Evolutionary conservation across 2,329 filamentous ascomycete species (phyloP).

Genomic region (Colletotrichum sp.): DNA sequence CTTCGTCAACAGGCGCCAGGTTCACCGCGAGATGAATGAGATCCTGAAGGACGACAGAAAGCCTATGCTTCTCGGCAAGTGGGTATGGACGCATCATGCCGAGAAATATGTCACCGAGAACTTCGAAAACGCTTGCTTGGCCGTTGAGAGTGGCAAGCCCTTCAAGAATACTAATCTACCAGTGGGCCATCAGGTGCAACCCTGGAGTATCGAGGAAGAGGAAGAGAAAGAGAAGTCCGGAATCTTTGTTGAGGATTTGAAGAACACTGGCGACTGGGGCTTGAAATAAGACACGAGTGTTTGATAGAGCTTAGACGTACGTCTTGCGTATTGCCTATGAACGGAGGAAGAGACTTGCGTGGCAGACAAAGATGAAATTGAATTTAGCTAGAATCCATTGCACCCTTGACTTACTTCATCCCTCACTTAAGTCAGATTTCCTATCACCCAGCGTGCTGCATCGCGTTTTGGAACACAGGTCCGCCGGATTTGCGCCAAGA

Average conservation of each 20-base stretch:
- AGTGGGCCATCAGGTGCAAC: neutral
- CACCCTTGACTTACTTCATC: rapidly evolving
- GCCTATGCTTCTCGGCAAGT: neutral
- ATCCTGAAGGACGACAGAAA: neutral
- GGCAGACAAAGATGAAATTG: neutral
- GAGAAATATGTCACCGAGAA: neutral
- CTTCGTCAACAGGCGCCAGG: neutral
- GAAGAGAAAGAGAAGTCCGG: neutral
- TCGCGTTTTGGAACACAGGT: neutral
- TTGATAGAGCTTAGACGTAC: neutral
- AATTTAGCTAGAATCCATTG: neutral
- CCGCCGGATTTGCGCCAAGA: neutral
- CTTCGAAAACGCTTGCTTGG: neutral
- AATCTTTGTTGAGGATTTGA: neutral
- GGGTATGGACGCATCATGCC: neutral
- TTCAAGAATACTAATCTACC: neutral
- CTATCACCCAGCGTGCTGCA: neutral
- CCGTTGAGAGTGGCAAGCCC: neutral
- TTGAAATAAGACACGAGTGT: neutral
- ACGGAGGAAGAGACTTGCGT: neutral
- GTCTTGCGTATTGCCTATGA: neutral
- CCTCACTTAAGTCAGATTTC: rapidly evolving
- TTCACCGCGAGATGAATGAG: neutral
- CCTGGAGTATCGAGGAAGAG: neutral
- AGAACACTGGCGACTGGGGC: neutral